These are phyloP conservation scores for Eugenia klotzschiana DNA, from an alignment of 441 rosid genomes.

Conservation along the genomic window DNA sequence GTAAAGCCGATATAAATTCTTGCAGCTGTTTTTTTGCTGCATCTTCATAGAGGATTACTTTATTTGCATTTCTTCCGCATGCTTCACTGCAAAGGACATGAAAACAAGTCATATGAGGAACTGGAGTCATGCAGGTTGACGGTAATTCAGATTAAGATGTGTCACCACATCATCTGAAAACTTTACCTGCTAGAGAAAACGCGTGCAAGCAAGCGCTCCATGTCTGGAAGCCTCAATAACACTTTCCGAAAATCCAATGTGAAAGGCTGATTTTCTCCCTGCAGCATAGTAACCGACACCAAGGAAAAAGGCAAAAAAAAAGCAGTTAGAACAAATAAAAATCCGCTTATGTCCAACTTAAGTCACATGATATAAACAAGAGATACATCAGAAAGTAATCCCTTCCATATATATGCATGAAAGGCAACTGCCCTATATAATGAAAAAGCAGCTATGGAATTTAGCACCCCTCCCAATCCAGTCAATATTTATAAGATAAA, in stretches of 20 bases:
- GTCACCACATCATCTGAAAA: conserved; percentile 5
- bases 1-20: conserved; percentile 73
- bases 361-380: background rate
- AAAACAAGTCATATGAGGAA: background rate
- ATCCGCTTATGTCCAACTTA: background rate
- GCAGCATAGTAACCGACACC: background rate
- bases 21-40: conserved; percentile 82
- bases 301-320: background rate
- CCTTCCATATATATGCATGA: background rate
- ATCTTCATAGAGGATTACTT: conserved; percentile 85
- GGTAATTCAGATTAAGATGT: background rate
- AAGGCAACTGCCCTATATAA: background rate
- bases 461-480: background rate
- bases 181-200: conserved; percentile 71
- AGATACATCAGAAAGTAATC: background rate
- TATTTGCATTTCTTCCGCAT: conserved; percentile 81
- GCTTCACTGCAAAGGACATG: conserved; percentile 53
- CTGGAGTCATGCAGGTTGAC: background rate
- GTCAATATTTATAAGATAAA: background rate
- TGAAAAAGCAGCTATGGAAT: background rate
- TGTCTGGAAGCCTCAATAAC: conserved; percentile 76
- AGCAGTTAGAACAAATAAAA: background rate
- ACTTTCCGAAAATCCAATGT: conserved; percentile 69
- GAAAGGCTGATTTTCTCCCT: conserved; percentile 63
- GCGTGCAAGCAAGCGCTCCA: conserved; percentile 90